A percentile compares a stretch with the other conserved stretches of the same genome.
These are phyloP conservation scores for Blastocystis sp. DNA, from an alignment of 352 stramenopile species.

Conservation along the genomic window DNA sequence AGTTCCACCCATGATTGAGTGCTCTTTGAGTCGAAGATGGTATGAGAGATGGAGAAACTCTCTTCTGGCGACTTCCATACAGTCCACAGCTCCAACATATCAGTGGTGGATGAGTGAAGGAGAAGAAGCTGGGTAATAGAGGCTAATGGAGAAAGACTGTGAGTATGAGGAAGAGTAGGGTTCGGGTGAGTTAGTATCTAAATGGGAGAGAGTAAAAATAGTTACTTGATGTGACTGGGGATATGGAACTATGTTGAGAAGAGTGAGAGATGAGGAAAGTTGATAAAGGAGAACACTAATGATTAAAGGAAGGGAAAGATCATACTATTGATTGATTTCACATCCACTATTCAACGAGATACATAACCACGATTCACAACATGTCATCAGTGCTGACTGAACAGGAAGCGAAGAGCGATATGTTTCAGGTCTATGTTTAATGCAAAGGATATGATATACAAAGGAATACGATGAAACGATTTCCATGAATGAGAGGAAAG, in stretches of 20 bases:
- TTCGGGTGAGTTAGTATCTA: background rate
- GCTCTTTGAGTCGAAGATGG: background rate
- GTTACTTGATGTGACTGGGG: background rate
- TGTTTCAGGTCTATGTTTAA: too few species aligned
- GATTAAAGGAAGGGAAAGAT: too few species aligned
- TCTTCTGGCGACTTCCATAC: background rate
- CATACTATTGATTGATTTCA: too few species aligned
- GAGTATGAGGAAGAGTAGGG: background rate
- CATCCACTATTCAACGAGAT: too few species aligned
- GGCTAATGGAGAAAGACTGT: background rate
- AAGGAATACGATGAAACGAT: background rate
- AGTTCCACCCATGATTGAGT: background rate
- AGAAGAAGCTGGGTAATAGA: background rate
- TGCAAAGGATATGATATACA: background rate
- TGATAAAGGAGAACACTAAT: background rate
- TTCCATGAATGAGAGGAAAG: background rate
- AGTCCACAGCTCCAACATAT: background rate
- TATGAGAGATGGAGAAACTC: background rate
- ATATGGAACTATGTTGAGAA: background rate
- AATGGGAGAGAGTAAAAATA: background rate
- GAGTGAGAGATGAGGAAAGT: background rate
- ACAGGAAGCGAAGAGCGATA: too few species aligned
- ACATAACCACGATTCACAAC: too few species aligned
- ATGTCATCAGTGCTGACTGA: too few species aligned
- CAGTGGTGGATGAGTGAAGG: background rate